A percentile compares a stretch with the other conserved stretches of the same genome.
phyloP scores from a whole-genome alignment of 2,329 filamentous ascomycete genomes.

The Alternaria panax region DNA sequence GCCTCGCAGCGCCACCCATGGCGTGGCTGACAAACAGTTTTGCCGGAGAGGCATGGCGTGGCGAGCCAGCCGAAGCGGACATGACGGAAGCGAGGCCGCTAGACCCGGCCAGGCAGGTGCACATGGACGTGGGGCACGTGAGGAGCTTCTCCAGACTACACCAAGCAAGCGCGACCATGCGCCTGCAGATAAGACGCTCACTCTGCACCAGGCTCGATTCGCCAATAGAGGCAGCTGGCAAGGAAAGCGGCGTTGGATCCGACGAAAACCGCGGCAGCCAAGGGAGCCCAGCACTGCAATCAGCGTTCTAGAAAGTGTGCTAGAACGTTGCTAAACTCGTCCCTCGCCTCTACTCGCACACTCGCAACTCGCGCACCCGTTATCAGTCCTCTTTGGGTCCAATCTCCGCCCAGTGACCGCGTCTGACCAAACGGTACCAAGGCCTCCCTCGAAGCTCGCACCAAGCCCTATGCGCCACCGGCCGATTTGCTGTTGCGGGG shows the following conservation, averaged over 20 bases:
- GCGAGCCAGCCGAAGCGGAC: conserved; percentile 21
- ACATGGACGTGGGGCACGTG: conserved; percentile 24
- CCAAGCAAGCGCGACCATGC: conserved; percentile 13
- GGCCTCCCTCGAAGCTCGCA: neutral
- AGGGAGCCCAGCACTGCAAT: conserved; percentile 10
- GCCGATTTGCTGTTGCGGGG: conserved; percentile 25
- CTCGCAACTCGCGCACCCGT: conserved; percentile 6
- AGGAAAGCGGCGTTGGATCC: conserved; percentile 23
- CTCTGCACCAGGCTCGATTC: neutral
- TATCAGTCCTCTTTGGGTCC: conserved; percentile 28
- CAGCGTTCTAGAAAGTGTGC: conserved; percentile 33
- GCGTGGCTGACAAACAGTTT: conserved; percentile 22
- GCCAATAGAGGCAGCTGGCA: conserved; percentile 36
- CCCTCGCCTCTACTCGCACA: neutral
- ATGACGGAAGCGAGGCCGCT: conserved; percentile 1
- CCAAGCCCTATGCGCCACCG: conserved; percentile 66
- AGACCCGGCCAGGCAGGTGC: conserved; percentile 5
- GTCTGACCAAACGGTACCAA: conserved; percentile 9
- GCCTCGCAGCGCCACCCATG: conserved; percentile 23
- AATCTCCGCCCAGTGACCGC: conserved; percentile 26
- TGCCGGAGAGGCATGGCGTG: conserved; percentile 7
- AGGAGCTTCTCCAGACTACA: conserved; percentile 23
- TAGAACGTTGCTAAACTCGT: conserved; percentile 19
- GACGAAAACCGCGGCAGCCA: conserved; percentile 21
- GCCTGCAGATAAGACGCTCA: conserved; percentile 22